These are phyloP conservation scores for Xylaria palmicola DNA, from an alignment of 495 filamentous ascomycete genomes.

Conservation along the genomic window DNA sequence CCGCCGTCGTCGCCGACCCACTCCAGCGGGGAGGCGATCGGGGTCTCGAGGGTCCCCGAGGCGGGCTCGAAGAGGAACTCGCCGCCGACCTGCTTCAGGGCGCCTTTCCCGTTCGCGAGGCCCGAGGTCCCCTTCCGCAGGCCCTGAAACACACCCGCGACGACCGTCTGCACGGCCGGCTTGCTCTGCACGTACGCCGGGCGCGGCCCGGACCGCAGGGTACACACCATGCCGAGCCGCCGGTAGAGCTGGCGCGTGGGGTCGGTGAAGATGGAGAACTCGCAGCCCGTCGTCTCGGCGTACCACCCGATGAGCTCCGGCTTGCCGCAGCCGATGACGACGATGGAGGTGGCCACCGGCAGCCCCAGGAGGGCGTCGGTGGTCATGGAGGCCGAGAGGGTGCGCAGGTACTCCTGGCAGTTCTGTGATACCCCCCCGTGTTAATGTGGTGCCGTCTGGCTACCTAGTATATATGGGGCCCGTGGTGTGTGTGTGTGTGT, in stretches of 20 bases:
- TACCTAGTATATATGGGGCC: not conserved
- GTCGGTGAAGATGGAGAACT: constrained; percentile 82
- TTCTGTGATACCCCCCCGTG: too few relatives aligned
- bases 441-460: too few relatives aligned
- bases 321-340: constrained; percentile 77
- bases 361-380: constrained; percentile 56
- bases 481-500: constrained; percentile 9
- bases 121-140: constrained; percentile 53
- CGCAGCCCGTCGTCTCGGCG: constrained; percentile 58
- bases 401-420: constrained; percentile 71
- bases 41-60: constrained; percentile 27
- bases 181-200: constrained; percentile 65
- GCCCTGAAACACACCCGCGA: constrained; percentile 55
- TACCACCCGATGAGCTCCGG: constrained; percentile 72
- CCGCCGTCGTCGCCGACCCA: constrained; percentile 1
- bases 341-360: constrained; percentile 60
- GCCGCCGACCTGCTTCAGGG: constrained; percentile 71
- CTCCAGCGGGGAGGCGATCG: constrained; percentile 30
- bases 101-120: constrained; percentile 63
- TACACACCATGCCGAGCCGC: constrained; percentile 68
- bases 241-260: constrained; percentile 68
- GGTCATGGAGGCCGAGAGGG: constrained; percentile 58
- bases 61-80: constrained; percentile 75
- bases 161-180: constrained; percentile 42
- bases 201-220: constrained; percentile 57